Percentiles rank a stretch among this genome's conserved stretches.
Conservation (phyloP, 2,329 filamentous ascomycete genomes). For the Hypoxylon sp. region DNA sequence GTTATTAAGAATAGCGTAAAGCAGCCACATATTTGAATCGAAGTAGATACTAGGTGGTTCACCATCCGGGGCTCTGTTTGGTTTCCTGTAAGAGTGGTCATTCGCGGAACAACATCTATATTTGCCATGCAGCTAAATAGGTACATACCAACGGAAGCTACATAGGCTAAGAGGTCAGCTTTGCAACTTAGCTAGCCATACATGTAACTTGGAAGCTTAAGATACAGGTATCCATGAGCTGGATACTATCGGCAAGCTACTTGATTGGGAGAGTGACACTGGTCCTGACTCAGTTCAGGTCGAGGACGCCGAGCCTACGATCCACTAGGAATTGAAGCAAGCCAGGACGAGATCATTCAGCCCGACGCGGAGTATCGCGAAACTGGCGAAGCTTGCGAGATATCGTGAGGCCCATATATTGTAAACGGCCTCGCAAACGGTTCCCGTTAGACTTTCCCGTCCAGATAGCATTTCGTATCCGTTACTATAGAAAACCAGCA, state of each 20-base stretch:
- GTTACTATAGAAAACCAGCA: not conserved
- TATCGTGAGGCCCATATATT: not conserved
- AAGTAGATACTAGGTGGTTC: not conserved
- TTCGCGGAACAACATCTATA: slow-evolving; percentile 1
- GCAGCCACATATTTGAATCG: not conserved
- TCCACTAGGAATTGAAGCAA: slow-evolving; percentile 16
- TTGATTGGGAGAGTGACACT: not conserved
- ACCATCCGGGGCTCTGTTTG: not conserved
- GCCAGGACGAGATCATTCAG: slow-evolving; percentile 1
- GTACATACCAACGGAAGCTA: not conserved
- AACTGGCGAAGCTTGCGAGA: not conserved
- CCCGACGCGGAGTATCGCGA: not conserved
- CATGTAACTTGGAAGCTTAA: not conserved
- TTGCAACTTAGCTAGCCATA: slow-evolving; percentile 10
- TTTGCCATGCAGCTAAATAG: slow-evolving; percentile 9
- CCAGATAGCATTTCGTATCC: not conserved
- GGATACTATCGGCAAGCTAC: not conserved
- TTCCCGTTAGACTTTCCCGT: not conserved
- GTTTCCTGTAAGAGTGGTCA: not conserved
- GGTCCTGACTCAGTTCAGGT: slow-evolving; percentile 18
- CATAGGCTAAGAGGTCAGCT: not conserved
- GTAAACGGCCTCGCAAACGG: slow-evolving; percentile 11
- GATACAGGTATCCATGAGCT: not conserved
- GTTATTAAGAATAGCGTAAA: not conserved
- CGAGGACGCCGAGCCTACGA: slow-evolving; percentile 1